phyloP scores from a whole-genome alignment of 2,329 filamentous ascomycete species.

The Cladophialophora chaetospira region DNA sequence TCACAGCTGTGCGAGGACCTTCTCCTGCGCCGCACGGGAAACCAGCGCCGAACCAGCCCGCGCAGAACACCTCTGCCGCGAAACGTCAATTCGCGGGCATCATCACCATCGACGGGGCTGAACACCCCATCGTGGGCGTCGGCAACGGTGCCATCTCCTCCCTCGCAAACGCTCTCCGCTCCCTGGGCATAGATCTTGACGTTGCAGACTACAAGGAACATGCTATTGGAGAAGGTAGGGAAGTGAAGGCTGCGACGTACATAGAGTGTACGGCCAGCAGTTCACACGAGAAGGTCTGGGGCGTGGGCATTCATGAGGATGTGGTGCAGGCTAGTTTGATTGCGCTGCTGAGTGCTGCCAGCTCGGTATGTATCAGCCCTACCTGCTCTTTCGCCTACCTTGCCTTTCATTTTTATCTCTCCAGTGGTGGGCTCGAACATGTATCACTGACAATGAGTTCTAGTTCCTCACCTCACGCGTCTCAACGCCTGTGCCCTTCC shows the following conservation, averaged over 20 bases:
- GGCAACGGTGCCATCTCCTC: constrained; percentile 92
- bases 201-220: constrained; percentile 97
- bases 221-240: constrained; percentile 76
- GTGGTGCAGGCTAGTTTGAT: constrained; percentile 87
- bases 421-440: too few species aligned
- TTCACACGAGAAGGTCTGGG: constrained; percentile 74
- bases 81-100: constrained; percentile 83
- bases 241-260: constrained; percentile 92
- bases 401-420: too few species aligned
- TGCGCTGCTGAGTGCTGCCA: constrained; percentile 80
- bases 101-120: constrained; percentile 75
- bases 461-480: constrained; percentile 74
- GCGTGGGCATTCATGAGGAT: constrained; percentile 88
- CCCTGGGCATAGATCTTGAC: constrained; percentile 81
- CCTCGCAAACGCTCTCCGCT: constrained; percentile 76
- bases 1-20: constrained; percentile 76
- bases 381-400: too few species aligned
- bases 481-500: constrained; percentile 67
- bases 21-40: constrained; percentile 69
- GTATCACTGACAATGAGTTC: constrained; percentile 12
- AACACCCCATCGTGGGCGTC: constrained; percentile 75
- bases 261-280: constrained; percentile 80
- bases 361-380: constrained; percentile 70
- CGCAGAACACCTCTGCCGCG: constrained; percentile 69
- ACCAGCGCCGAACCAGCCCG: constrained; percentile 46